Base-by-base conservation (phyloP, 148 eudicot species). In the Chenopodium berlandieri region DNA sequence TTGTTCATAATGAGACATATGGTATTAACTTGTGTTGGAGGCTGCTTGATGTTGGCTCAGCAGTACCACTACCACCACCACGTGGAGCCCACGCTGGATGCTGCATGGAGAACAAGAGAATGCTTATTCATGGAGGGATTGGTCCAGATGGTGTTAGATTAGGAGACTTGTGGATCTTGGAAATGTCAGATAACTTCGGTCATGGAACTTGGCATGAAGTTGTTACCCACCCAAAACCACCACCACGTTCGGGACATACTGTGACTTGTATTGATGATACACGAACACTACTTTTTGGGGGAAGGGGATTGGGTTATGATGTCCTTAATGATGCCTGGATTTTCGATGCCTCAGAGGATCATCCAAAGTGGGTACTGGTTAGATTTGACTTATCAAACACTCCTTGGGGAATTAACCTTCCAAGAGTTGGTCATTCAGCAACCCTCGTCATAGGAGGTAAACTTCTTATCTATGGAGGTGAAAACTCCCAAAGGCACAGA, bases 21-120 rank as follows among this genome's bases (percentile, higher is more conserved):
- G 91, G 88, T 23, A 67, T 86, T 63, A 88, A 91, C 64, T 72
- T 97, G 75, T 86, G 88, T 20, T 97, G 99, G 99, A 87, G 82
- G 80, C 91, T 80, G 50, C 91, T 97, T 7, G 91, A 91, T n/a
- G 91, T 92, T 70, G 92, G 94, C 27, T 37, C 95, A 7, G 79
- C 75, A 30, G 86, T 85, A 4, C 95, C 94, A 9, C 14, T 50
- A 30, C 94, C 84, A 1, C 98, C 99, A 44, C 97, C 99, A 64
- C 95, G 99, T 10, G 99, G 99, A 54, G 99, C 99, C 72, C 99
- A 97, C 71, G 97, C 99, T 44, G 95, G 90, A n/a, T 94, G 98
- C 77, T 88, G 91, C 83, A 82, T 94, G 37, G 93, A 85, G 70
- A 88, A 83, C 79, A 81, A 78, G 46, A 89, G 85, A 77, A 92